phyloP scores from a whole-genome alignment of 192 early-diverging fungal species.

The Coemansia sp. region DNA sequence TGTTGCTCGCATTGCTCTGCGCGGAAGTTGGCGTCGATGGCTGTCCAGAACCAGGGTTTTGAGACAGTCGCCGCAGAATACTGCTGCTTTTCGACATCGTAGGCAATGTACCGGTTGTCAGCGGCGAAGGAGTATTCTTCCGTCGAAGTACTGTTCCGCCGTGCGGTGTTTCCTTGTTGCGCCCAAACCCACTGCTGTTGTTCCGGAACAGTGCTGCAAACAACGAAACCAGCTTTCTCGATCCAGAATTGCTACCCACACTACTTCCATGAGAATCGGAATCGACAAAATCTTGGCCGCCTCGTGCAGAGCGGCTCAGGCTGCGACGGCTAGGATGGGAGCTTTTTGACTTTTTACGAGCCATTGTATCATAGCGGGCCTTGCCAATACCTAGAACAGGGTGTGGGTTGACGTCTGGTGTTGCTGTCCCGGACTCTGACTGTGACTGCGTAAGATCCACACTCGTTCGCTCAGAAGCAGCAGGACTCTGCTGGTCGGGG shows the following conservation, averaged over 20 bases:
- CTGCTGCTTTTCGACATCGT: conserved; percentile 28
- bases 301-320: conserved; percentile 29
- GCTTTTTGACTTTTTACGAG: conserved; percentile 40
- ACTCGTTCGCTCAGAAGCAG: conserved; percentile 46
- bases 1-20: conserved; percentile 1
- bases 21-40: conserved; percentile 8
- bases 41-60: conserved; percentile 1
- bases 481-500: conserved; percentile 31
- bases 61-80: conserved; percentile 27
- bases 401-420: conserved; percentile 23
- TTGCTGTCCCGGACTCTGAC: conserved; percentile 48
- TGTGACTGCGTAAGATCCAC: conserved; percentile 42
- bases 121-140: conserved; percentile 40
- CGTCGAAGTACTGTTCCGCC: conserved; percentile 32
- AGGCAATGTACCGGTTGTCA: conserved; percentile 28
- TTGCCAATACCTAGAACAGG: conserved; percentile 20
- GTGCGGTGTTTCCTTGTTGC: conserved; percentile 21
- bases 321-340: conserved; percentile 55
- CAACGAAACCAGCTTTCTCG: conserved; percentile 70
- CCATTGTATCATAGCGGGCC: conserved; percentile 11
- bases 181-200: conserved; percentile 21
- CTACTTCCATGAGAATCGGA: conserved; percentile 25
- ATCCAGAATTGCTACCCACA: conserved; percentile 27
- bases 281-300: conserved; percentile 18
- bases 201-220: conserved; percentile 69